Evolutionary conservation across 805 yeast species (phyloP), one percentile per base, ranked within the genome.

Genomic region (Yarrowia sp.): DNA sequence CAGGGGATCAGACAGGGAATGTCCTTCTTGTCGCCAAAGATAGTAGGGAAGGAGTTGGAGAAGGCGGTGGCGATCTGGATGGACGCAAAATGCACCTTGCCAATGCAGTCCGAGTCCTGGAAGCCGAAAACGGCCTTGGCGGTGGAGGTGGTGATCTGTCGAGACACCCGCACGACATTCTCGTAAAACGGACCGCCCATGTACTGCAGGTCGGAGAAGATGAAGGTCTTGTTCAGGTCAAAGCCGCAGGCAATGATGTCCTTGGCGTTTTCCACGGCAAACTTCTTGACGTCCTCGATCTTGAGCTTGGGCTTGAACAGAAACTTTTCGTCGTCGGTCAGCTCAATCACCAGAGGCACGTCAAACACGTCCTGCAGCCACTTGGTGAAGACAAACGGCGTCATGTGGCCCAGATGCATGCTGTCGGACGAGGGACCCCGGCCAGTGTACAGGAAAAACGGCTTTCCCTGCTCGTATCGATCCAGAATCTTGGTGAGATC

Each of bases 311-410:
- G 97, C 80, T 95, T 95, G 84, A 95, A 95, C 74, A 95, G 79
- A 78, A 95, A 95, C 81, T 95, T 95, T 79, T 95, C 99, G 78
- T 95, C 99, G 77, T 95, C 99, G 3, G 98, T 93, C 79, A 92
- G 72, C 79, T 95, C 98, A 73, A 95, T 87, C 44, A 95, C 96
- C 71, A 95, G 83, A 20, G 99, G 98, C 69, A 86, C 97, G 76
- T 95, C 98, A 77, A 95, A 95, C 2, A 94, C 98, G 55, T 94
- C 98, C 79, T 95, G 99, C 74, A 95, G 84, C 98, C 98, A 95
- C 79, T 93, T 92, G 68, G 99, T 95, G 82, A 95, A 95, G 39
- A 90, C 79, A 76, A 95, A 95, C 17, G 99, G 99, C 70, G 93
- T 85, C 92, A 94, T 88, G 79, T 95, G 99, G 66, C 99, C 99